Base-by-base conservation (phyloP, 164 flowering plant genomes). In the Liquidambar formosana region DNA sequence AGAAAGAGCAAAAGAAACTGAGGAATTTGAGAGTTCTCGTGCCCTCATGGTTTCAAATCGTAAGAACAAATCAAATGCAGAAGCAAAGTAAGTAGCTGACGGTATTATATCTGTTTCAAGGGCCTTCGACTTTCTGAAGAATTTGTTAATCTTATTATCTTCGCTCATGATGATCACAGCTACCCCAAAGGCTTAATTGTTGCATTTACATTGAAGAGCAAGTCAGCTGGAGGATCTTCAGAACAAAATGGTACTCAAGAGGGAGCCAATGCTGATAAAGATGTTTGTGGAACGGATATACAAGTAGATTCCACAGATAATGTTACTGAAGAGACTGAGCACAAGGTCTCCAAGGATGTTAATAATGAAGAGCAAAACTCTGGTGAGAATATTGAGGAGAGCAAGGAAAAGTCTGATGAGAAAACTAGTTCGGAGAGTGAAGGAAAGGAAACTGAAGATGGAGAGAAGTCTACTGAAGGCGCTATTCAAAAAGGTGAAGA, bases 151-250 rank as follows among this genome's bases (percentile, higher is more conserved):
- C 57, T 77, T 25, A 47, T 74, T 25, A 10, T 51, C 49, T 54
- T 28, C 1, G 12, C 22, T 46, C 10, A 16, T 78, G 61, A 19
- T 71, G 52, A 44, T 77, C 8, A 45, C 84, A 93, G 98, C 72
- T 95, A 93, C 67, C 99, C 99, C 15, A 91, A 89, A 78, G 97
- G 96, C 54, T 81, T 95, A 63, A 84, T 95, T 76, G 79, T 95
- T 77, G 79, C 96, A 61, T 95, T 95, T 71, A 80, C 77, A 59
- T 71, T 95, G 48, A 95, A 86, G 81, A 80, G 71, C 46, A 71
- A 66, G 51, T 71, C 80, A 18, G 53, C 67, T 63, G 79, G 60
- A 56, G 80, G n/a, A 59, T 69, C 89, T 63, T 54, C 67, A n/a
- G 81, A 79, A 46, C 19, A 78, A 27, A 79, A 74, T 66, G 86